Conservation (phyloP, 2,329 filamentous ascomycete genomes). For the Colletotrichum sp. region DNA sequence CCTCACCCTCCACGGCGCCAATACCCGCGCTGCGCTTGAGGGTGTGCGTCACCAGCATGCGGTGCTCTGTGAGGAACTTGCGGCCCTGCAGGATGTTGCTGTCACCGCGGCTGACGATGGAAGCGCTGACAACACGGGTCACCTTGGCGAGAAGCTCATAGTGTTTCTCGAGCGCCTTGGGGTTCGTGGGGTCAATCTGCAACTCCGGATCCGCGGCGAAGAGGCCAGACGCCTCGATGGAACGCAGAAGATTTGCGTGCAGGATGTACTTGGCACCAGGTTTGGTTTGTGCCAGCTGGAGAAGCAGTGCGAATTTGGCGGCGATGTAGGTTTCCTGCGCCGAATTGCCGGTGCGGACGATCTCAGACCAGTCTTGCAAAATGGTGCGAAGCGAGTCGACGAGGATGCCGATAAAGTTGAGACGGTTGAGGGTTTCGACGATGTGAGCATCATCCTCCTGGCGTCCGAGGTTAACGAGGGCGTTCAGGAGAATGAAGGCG, state of each 20-base stretch:
- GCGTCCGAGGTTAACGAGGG: constrained; percentile 75
- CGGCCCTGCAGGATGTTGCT: constrained; percentile 84
- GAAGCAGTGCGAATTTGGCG: constrained; percentile 80
- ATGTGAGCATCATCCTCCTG: constrained; percentile 76
- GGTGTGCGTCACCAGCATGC: constrained; percentile 83
- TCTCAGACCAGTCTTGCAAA: constrained; percentile 71
- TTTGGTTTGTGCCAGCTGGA: constrained; percentile 83
- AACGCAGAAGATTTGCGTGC: constrained; percentile 84
- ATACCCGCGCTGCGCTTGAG: constrained; percentile 90
- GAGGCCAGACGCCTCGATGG: constrained; percentile 80
- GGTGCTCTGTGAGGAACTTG: constrained; percentile 81
- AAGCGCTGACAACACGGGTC: constrained; percentile 80
- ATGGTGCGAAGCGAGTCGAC: constrained; percentile 86
- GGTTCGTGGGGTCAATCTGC: constrained; percentile 76
- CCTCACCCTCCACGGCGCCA: constrained; percentile 51
- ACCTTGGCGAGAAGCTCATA: constrained; percentile 84
- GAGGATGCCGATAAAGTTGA: constrained; percentile 91
- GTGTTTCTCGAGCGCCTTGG: constrained; percentile 76
- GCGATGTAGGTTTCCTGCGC: constrained; percentile 61
- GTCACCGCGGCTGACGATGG: constrained; percentile 79
- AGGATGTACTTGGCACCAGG: constrained; percentile 87
- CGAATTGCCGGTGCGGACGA: constrained; percentile 47
- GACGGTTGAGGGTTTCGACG: constrained; percentile 78
- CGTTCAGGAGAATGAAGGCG: constrained; percentile 82
- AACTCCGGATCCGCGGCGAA: constrained; percentile 93